Percentiles rank a stretch among this genome's conserved stretches.
Conservation (phyloP, 2,329 filamentous ascomycete species). For the Leptographium flavum region DNA sequence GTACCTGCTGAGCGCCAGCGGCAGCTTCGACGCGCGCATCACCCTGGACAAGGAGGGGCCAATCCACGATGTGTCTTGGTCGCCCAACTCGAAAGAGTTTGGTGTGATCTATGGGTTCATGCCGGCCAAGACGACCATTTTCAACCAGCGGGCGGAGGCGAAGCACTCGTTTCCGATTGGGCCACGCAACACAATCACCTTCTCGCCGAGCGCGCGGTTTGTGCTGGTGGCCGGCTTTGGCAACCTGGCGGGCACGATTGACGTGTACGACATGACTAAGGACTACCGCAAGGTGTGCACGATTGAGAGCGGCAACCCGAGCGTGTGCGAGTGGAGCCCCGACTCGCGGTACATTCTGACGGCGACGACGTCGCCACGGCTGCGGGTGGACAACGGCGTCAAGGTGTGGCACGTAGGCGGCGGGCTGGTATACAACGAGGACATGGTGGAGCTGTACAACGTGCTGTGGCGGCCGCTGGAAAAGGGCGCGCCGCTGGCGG, state of each 20-base stretch:
- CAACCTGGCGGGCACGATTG: constrained; percentile 93
- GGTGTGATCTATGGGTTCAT: constrained; percentile 96
- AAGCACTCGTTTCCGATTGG: constrained; percentile 75
- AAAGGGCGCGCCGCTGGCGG: constrained; percentile 25
- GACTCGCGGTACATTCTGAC: constrained; percentile 93
- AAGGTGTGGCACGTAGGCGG: constrained; percentile 90
- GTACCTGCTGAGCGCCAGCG: constrained; percentile 84
- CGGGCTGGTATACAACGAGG: constrained; percentile 83
- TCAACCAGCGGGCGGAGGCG: constrained; percentile 74
- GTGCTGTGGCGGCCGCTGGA: constrained; percentile 68
- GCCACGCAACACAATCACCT: constrained; percentile 87
- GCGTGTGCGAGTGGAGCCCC: constrained; percentile 92
- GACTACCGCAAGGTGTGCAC: constrained; percentile 86
- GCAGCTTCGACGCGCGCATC: constrained; percentile 83
- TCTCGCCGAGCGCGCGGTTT: constrained; percentile 87
- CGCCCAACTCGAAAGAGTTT: constrained; percentile 93
- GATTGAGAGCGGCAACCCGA: constrained; percentile 90
- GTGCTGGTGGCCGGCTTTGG: constrained; percentile 92
- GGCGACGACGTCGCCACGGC: constrained; percentile 88
- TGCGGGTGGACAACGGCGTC: constrained; percentile 92
- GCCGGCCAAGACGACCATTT: constrained; percentile 98
- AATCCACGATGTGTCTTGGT: constrained; percentile 95
- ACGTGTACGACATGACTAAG: constrained; percentile 91
- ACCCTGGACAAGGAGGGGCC: constrained; percentile 92
- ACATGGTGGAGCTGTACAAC: constrained; percentile 88